Evolutionary conservation across 1,284 basidiomycete species (phyloP).

Genomic region (Apiotrichum gracile): DNA sequence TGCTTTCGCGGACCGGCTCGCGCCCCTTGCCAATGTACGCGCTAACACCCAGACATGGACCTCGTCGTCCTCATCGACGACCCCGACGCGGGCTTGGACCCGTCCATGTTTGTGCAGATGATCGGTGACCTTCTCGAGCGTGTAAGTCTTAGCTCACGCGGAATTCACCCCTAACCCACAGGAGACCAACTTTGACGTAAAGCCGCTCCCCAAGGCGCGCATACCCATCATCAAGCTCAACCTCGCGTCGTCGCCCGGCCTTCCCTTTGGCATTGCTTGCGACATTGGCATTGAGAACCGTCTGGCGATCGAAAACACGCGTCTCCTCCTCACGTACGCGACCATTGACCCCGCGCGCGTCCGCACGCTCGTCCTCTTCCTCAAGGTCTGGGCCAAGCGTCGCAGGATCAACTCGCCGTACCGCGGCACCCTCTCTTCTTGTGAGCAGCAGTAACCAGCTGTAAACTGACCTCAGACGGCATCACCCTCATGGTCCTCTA

Average conservation of each 20-base stretch:
- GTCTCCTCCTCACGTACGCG: conserved; percentile 92
- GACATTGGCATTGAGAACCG: conserved; percentile 99
- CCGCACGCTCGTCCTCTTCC: conserved; percentile 88
- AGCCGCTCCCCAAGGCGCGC: conserved; percentile 89
- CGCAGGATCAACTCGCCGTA: conserved; percentile 98
- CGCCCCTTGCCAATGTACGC: too few species aligned
- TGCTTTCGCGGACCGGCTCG: too few species aligned
- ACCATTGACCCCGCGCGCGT: conserved; percentile 93
- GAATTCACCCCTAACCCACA: conserved; percentile 31
- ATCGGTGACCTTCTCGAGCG: conserved; percentile 88
- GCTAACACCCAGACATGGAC: conserved; percentile 77
- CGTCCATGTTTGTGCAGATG: conserved; percentile 88
- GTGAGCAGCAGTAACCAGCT: conserved; percentile 19
- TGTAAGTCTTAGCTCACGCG: conserved; percentile 54
- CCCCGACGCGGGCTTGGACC: conserved; percentile 57
- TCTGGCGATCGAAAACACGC: conserved; percentile 92
- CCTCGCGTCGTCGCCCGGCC: conserved; percentile 78
- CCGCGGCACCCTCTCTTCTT: conserved; percentile 91
- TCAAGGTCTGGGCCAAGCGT: conserved; percentile 98
- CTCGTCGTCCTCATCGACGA: conserved; percentile 92
- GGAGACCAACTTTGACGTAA: conserved; percentile 92
- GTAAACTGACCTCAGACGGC: conserved; percentile 54
- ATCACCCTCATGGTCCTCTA: conserved; percentile 97
- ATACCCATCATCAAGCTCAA: conserved; percentile 98
- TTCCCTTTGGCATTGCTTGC: conserved; percentile 82